phyloP scores from a whole-genome alignment of 768 basidiomycete genomes.

The Cystofilobasidium bisporidii region DNA sequence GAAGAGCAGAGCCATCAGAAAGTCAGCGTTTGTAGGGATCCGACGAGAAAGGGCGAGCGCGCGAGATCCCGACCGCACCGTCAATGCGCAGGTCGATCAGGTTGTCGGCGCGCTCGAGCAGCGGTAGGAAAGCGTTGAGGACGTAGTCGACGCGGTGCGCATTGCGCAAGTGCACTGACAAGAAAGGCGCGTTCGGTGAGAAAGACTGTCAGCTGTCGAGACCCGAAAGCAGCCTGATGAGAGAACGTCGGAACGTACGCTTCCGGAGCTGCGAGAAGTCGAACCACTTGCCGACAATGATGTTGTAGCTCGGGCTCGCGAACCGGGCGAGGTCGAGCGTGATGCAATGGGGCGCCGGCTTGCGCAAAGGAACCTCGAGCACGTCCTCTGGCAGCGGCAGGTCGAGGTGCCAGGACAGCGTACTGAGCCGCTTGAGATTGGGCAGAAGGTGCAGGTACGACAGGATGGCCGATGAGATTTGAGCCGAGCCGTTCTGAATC shows the following conservation, averaged over 20 bases:
- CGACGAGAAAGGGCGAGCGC: neutral
- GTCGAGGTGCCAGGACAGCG: constrained; percentile 7
- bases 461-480: constrained; percentile 6
- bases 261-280: neutral
- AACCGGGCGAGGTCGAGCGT: constrained; percentile 1
- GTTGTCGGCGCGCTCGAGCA: neutral
- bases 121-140: neutral
- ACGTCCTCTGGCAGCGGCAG: constrained; percentile 4
- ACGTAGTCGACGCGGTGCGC: constrained; percentile 3
- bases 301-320: neutral
- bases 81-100: constrained; percentile 1
- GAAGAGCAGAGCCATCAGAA: too few species aligned
- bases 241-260: neutral
- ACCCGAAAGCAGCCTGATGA: neutral
- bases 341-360: neutral
- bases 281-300: neutral
- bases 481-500: neutral
- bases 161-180: neutral
- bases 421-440: neutral
- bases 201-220: too few species aligned
- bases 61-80: neutral
- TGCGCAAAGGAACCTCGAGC: neutral
- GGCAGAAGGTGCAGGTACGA: constrained; percentile 7
- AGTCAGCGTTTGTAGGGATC: neutral
- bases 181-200: too few species aligned